Evolutionary conservation across 2,329 filamentous ascomycete genomes (phyloP).

Genomic region (Scedosporium minutisporum): DNA sequence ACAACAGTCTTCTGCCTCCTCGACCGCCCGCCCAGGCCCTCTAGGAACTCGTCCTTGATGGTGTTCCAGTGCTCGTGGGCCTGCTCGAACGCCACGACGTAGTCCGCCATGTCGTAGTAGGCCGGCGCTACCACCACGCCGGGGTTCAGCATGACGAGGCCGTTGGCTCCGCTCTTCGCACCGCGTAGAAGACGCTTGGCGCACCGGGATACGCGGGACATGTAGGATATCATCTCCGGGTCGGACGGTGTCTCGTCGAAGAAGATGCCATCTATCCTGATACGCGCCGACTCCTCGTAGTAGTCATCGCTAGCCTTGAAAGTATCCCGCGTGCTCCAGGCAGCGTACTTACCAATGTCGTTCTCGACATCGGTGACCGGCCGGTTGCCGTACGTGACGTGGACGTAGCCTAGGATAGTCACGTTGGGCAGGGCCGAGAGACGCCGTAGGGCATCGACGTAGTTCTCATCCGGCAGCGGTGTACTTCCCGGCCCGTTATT

Average conservation of each 20-base stretch:
- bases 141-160: constrained; percentile 31
- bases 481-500: constrained; percentile 19
- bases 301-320: not conserved
- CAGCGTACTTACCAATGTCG: constrained; percentile 34
- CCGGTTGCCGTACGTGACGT: constrained; percentile 19
- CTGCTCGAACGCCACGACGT: constrained; percentile 34
- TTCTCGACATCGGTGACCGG: constrained; percentile 12
- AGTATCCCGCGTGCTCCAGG: constrained; percentile 28
- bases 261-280: constrained; percentile 36
- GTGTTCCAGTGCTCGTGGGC: constrained; percentile 11
- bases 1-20: constrained; percentile 9
- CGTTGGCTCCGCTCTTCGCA: constrained; percentile 5
- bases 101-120: constrained; percentile 30
- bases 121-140: constrained; percentile 29
- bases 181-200: constrained; percentile 7
- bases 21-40: not conserved
- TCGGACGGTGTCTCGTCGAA: constrained; percentile 34
- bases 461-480: constrained; percentile 18
- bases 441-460: constrained; percentile 14
- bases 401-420: constrained; percentile 20
- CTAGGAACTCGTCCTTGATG: not conserved
- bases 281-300: constrained; percentile 5
- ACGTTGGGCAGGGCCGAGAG: constrained; percentile 17
- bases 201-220: constrained; percentile 17
- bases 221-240: constrained; percentile 12